These are phyloP conservation scores for Ascochyta lentis DNA, from an alignment of 2,329 filamentous ascomycete species.

Conservation along the genomic window DNA sequence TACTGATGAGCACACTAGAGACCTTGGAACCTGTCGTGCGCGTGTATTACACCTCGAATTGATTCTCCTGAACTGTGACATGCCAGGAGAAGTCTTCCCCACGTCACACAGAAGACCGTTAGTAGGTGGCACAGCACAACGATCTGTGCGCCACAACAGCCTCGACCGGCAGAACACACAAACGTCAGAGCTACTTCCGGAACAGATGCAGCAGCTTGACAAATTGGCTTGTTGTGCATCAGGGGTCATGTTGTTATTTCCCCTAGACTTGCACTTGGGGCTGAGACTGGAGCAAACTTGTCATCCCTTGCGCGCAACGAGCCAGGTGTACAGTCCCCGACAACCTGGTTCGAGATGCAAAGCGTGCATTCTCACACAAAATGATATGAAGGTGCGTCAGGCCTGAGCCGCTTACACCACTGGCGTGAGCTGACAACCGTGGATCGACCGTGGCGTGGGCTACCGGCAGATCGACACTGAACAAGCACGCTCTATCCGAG, in stretches of 20 bases:
- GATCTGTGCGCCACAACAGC: conserved; percentile 15
- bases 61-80: conserved; percentile 1
- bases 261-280: conserved; percentile 12
- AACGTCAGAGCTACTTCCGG: conserved; percentile 26
- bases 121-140: conserved; percentile 21
- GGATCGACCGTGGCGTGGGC: conserved; percentile 2
- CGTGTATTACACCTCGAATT: conserved; percentile 12
- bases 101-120: conserved; percentile 22
- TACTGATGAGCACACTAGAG: conserved; percentile 13
- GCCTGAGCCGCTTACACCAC: conserved; percentile 11
- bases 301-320: conserved; percentile 29
- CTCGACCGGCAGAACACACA: conserved; percentile 23
- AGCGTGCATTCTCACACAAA: conserved; percentile 28
- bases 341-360: conserved; percentile 28
- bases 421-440: conserved; percentile 8
- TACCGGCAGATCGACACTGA: background rate
- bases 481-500: background rate
- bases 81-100: conserved; percentile 8
- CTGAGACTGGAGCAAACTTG: conserved; percentile 7
- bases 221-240: conserved; percentile 16
- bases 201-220: conserved; percentile 25
- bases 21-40: conserved; percentile 13
- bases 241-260: conserved; percentile 10
- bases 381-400: conserved; percentile 24
- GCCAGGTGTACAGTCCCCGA: conserved; percentile 21